Evolutionary conservation across 163 green algal genomes (phyloP).

Genomic region (Chloroidium sp.): DNA sequence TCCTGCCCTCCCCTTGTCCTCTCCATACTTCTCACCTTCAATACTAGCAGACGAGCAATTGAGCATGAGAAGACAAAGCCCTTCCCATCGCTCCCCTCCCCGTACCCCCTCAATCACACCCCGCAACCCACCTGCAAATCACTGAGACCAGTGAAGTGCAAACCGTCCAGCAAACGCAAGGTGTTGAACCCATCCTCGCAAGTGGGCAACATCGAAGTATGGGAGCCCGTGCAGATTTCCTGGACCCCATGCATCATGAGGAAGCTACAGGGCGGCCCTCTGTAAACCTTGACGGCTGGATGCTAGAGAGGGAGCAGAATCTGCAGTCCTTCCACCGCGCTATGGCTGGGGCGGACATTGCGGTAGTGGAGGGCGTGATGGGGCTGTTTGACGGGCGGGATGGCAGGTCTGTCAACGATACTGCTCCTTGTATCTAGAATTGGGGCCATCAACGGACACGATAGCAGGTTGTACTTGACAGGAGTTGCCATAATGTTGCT

Average conservation of each 20-base stretch:
- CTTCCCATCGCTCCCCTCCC: too few species aligned
- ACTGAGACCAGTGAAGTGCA: neutral
- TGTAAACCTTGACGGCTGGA: constrained; percentile 79
- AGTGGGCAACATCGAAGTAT: neutral
- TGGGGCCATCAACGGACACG: too few species aligned
- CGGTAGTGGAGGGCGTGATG: constrained; percentile 73
- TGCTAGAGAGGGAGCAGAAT: constrained; percentile 54
- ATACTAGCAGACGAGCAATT: too few species aligned
- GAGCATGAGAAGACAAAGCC: too few species aligned
- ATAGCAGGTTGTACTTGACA: too few species aligned
- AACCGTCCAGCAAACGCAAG: neutral
- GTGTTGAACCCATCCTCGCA: neutral
- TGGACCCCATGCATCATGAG: constrained; percentile 64
- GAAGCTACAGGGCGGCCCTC: constrained; percentile 59
- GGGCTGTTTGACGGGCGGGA: constrained; percentile 77
- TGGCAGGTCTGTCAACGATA: constrained; percentile 11
- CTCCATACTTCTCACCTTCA: too few species aligned
- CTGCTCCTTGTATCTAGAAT: too few species aligned
- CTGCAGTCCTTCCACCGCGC: constrained; percentile 38
- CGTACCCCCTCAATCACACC: too few species aligned
- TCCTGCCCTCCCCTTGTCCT: too few species aligned
- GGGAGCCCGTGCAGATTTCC: constrained; percentile 50
- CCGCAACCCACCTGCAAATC: neutral
- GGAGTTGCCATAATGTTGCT: too few species aligned
- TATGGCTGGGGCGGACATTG: constrained; percentile 53